These are phyloP conservation scores for Boletus sp. DNA, from an alignment of 768 basidiomycete species.

Conservation along the genomic window DNA sequence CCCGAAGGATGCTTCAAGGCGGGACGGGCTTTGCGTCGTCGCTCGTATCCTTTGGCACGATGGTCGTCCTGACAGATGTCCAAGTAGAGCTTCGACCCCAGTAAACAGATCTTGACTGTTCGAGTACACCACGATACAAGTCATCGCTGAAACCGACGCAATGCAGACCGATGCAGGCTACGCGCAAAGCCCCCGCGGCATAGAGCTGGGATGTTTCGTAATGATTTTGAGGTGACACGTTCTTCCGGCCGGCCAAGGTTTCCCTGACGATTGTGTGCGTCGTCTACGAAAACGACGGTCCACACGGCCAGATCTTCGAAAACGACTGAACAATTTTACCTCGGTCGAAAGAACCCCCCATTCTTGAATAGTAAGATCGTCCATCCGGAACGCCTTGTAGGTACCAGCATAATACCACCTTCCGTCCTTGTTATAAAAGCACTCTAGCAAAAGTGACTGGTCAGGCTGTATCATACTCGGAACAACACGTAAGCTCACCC, in stretches of 20 bases:
- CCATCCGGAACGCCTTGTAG: constrained; percentile 64
- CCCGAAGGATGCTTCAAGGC: constrained; percentile 1
- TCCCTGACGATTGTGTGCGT: constrained; percentile 66
- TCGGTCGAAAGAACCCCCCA: constrained; percentile 66
- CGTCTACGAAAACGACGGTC: constrained; percentile 42
- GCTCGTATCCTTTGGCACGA: constrained; percentile 9
- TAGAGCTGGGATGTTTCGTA: constrained; percentile 77
- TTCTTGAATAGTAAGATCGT: constrained; percentile 62
- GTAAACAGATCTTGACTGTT: constrained; percentile 45
- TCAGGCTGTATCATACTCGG: neutral
- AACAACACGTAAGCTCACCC: constrained; percentile 36
- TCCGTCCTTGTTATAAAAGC: constrained; percentile 77
- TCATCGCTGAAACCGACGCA: constrained; percentile 73
- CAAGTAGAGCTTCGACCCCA: constrained; percentile 24
- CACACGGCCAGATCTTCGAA: neutral
- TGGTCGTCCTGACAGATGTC: constrained; percentile 7
- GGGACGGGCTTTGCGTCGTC: constrained; percentile 8
- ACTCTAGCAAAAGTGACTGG: constrained; percentile 43
- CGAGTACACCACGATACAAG: constrained; percentile 62
- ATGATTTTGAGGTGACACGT: constrained; percentile 71
- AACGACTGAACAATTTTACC: constrained; percentile 34
- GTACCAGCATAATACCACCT: constrained; percentile 84
- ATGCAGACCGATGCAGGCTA: constrained; percentile 70
- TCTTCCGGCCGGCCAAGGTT: constrained; percentile 67
- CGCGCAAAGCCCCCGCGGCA: constrained; percentile 64